phyloP scores from a whole-genome alignment of 768 basidiomycete species.

The Boletus pseudopeckii region DNA sequence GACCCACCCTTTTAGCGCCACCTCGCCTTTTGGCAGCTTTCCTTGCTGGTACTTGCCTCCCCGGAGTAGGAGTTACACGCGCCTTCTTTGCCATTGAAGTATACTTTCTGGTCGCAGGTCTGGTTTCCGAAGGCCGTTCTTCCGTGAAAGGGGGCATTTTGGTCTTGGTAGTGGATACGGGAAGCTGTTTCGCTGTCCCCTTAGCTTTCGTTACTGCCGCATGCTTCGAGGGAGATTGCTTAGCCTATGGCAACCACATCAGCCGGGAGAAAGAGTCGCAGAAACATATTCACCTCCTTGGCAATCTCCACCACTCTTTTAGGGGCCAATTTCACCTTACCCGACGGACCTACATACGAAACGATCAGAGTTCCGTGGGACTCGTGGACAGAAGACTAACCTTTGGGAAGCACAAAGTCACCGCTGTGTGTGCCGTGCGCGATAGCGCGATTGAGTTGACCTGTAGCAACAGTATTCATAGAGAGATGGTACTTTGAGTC shows the following conservation, averaged over 20 bases:
- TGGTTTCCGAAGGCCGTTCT: slow-evolving; percentile 2
- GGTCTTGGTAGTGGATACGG: not conserved
- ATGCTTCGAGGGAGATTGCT: slow-evolving; percentile 6
- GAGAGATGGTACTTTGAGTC: slow-evolving; percentile 52
- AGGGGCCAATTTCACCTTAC: slow-evolving; percentile 27
- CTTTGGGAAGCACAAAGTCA: slow-evolving; percentile 58
- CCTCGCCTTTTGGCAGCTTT: slow-evolving; percentile 1
- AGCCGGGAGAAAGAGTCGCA: not conserved
- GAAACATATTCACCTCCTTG: slow-evolving; percentile 11
- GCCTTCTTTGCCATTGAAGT: slow-evolving; percentile 26
- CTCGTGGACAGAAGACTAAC: slow-evolving; percentile 1
- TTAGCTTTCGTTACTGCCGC: not conserved
- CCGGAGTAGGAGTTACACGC: slow-evolving; percentile 5
- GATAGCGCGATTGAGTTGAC: slow-evolving; percentile 55
- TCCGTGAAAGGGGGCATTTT: not conserved
- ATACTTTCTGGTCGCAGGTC: slow-evolving; percentile 17
- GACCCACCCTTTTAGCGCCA: slow-evolving; percentile 10
- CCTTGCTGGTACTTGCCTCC: slow-evolving; percentile 7
- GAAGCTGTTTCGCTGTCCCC: not conserved
- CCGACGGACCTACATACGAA: slow-evolving; percentile 20
- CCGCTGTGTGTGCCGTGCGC: slow-evolving; percentile 48
- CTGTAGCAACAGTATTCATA: slow-evolving; percentile 41
- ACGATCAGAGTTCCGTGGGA: not conserved
- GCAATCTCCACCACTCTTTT: slow-evolving; percentile 1
- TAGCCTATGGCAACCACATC: slow-evolving; percentile 7